phyloP scores from a whole-genome alignment of 2,329 filamentous ascomycete genomes.

The Leptographium wingfieldii region DNA sequence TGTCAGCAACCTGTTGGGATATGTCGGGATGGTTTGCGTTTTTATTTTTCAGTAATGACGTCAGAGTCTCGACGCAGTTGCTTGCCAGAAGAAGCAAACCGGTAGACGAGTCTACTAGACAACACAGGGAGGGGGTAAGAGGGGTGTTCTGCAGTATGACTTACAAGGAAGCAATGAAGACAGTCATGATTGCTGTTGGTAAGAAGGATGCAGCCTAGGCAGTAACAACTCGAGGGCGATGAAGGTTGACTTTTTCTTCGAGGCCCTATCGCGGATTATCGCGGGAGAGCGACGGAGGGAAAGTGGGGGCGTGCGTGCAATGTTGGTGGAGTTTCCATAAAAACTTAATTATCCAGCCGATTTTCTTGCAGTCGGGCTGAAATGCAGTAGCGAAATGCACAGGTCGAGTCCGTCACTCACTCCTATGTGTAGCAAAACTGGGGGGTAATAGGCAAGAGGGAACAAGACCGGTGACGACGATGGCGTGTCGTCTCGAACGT shows the following conservation, averaged over 20 bases:
- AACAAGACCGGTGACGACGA: neutral
- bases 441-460: neutral
- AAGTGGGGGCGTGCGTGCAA: neutral
- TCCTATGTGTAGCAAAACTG: neutral
- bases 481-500: neutral
- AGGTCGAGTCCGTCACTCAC: neutral
- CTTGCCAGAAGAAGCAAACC: neutral
- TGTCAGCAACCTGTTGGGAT: neutral
- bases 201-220: neutral
- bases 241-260: neutral
- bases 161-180: conserved; percentile 35
- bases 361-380: neutral
- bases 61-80: conserved; percentile 1
- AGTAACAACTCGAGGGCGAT: neutral
- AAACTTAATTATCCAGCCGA: neutral
- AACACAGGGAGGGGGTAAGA: neutral
- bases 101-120: neutral
- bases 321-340: neutral
- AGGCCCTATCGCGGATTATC: conserved; percentile 17
- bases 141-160: conserved; percentile 6
- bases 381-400: neutral
- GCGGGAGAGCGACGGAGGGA: conserved; percentile 13
- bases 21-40: neutral
- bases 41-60: conserved; percentile 5
- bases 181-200: conserved; percentile 8